Conservation (phyloP, 352 stramenopile species). For the Thalassiosira pacifica region DNA sequence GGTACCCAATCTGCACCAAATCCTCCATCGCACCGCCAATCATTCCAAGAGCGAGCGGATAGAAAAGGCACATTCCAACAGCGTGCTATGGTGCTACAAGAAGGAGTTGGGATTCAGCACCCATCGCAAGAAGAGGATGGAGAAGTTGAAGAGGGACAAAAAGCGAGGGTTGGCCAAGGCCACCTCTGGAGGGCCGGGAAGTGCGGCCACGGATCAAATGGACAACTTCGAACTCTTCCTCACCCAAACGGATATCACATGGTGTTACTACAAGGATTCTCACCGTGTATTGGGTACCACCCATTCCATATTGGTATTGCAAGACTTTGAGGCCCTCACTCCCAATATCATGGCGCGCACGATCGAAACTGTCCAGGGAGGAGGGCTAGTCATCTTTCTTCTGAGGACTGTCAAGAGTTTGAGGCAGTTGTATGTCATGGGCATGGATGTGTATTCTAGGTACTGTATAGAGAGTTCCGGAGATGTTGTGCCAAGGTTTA, state of each 20-base stretch:
- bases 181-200: conserved; percentile 67
- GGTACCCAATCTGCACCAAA: conserved; percentile 99
- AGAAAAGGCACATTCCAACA: neutral
- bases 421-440: conserved; percentile 99
- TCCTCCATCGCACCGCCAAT: conserved; percentile 93
- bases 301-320: conserved; percentile 98
- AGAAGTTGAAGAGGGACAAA: conserved; percentile 87
- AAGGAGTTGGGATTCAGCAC: conserved; percentile 99
- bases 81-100: conserved; percentile 99
- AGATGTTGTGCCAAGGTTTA: conserved; percentile 97
- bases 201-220: conserved; percentile 31
- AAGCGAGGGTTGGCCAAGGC: conserved; percentile 59
- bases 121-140: conserved; percentile 91
- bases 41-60: conserved; percentile 91
- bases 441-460: conserved; percentile 92
- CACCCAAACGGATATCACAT: conserved; percentile 97
- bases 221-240: conserved; percentile 99
- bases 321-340: conserved; percentile 99
- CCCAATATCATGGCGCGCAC: conserved; percentile 99
- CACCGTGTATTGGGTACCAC: conserved; percentile 98
- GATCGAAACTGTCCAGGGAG: conserved; percentile 99
- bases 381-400: conserved; percentile 97
- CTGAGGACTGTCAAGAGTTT: conserved; percentile 98
- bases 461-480: conserved; percentile 87
- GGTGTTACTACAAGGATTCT: conserved; percentile 99